Base-by-base conservation (phyloP, 108 stramenopile genomes). In the Hondaea fermentalgiana region DNA sequence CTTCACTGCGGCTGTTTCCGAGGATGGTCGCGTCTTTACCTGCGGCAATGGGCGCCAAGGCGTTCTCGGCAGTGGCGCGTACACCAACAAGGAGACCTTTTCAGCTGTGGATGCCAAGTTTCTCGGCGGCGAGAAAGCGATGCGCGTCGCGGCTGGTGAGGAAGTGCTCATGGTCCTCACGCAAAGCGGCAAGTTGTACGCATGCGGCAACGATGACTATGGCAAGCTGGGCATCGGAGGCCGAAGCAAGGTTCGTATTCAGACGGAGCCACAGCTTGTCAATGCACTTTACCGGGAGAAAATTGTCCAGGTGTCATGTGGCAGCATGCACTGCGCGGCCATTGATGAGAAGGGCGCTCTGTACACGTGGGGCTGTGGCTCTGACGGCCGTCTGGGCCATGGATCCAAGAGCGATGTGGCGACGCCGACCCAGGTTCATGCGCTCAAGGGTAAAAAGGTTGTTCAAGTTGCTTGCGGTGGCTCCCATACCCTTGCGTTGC, bases 351-450 rank as follows among this genome's bases (percentile, higher is more conserved):
- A 59, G 17, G 88, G 88, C 21, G 45, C 43, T 8, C 64, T 88
- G 5, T 88, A 72, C 88, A 72, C 60, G 5, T 91, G 89, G 89
- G 91, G 91, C 44, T 42, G 89, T 42, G 91, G 91, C 45, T 88
- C 76, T 17, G 69, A 91, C 64, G 91, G 91, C 29, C 72, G 89
- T 6, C 83, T 91, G 5, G 91, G 91, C 5, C 47, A 47, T 4
- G 88, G 91, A 23, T 43, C 83, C 10, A 55, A 83, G 25, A 17
- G 53, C 21, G 88, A 89, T 60, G 44, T 42, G 10, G 21, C 23
- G 5, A 5, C 5, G 8, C 91, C 91, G 10, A 44, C 60, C 17
- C 64, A 88, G 44, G 87, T 90, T 5, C 51, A 51, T 14, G 43
- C 58, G 42, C 60, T 88, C 60, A 17, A 76, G 69, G 72, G 59